Evolutionary conservation across 1,139 yeast genomes (phyloP), one percentile per base, ranked within the genome.

Genomic region (Kluyveromyces sp.): DNA sequence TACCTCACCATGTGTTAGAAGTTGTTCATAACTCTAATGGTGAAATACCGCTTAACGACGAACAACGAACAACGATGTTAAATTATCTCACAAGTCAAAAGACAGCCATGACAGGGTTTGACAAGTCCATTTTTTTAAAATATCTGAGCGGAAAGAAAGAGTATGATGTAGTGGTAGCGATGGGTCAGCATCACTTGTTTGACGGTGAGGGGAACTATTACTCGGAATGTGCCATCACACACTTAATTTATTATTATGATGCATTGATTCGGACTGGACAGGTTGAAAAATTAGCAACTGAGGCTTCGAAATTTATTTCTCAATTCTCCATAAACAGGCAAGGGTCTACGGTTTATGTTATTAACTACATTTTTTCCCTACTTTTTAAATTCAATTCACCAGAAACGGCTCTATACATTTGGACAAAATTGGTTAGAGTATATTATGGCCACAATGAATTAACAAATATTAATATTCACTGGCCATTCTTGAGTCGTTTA

Each of bases 391-490:
- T 34, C 4, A 6, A 39, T 15, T 35, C 47, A 8, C 41, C 45
- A 7, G 42, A 41, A 3, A 56, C 53, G n/a, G 47, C 54, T 2
- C 30, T 58, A 25, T 32, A 49, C 7, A 49, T 50, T 32, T 61
- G 65, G 64, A 52, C 48, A 8, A 49, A 51, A 33, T 53, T 61
- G 57, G 49, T 54, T 35, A 55, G 49, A 27, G 33, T 47, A 25
- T 37, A 58, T 30, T 53, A 57, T 30, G 64, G 65, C 3, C 54
- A 54, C 41, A 59, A 60, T 40, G 58, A 59, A 34, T 52, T 57
- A 33, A 47, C 55, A 2, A 52, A 50, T 27, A 58, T 53, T 43
- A 47, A 53, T 34, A 48, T 50, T 27, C 44, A 58, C 33, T 51
- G 48, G 39, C 37, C 44, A 8, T 35, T 53, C 25, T 38, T 59